These are phyloP conservation scores for Fusarium bulbicola DNA, from an alignment of 2,329 filamentous ascomycete species.

Conservation along the genomic window DNA sequence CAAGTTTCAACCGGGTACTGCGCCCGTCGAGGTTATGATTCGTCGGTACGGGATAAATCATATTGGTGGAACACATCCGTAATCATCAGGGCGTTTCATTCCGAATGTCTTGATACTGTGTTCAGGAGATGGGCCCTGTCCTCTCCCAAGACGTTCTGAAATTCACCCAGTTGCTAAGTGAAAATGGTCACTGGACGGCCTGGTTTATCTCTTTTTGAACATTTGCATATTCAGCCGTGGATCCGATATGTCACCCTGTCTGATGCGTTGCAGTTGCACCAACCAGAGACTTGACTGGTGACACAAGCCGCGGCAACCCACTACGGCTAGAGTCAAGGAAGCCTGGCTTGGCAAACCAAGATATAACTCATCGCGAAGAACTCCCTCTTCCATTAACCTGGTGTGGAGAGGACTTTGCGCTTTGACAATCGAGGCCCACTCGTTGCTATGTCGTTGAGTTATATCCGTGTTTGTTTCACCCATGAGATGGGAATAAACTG, in stretches of 20 bases:
- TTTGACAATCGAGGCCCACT: conserved; percentile 16
- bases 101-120: not conserved
- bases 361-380: conserved; percentile 1
- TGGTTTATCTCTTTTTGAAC: conserved; percentile 1
- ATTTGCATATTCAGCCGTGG: conserved; percentile 3
- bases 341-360: not conserved
- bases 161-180: not conserved
- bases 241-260: not conserved
- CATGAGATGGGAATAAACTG: conserved; percentile 1
- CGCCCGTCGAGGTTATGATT: not conserved
- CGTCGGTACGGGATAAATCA: not conserved
- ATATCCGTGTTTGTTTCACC: conserved; percentile 8
- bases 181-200: not conserved
- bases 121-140: not conserved
- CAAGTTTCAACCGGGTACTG: not conserved
- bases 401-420: conserved; percentile 13
- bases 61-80: not conserved
- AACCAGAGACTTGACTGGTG: not conserved
- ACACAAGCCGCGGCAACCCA: conserved; percentile 10
- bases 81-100: not conserved
- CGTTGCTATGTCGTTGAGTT: not conserved
- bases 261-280: not conserved
- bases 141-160: conserved; percentile 7
- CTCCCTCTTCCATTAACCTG: not conserved
- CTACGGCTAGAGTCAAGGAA: not conserved